These are phyloP conservation scores for Monosporozyma siamensis DNA, from an alignment of 805 yeast genomes.

Conservation along the genomic window DNA sequence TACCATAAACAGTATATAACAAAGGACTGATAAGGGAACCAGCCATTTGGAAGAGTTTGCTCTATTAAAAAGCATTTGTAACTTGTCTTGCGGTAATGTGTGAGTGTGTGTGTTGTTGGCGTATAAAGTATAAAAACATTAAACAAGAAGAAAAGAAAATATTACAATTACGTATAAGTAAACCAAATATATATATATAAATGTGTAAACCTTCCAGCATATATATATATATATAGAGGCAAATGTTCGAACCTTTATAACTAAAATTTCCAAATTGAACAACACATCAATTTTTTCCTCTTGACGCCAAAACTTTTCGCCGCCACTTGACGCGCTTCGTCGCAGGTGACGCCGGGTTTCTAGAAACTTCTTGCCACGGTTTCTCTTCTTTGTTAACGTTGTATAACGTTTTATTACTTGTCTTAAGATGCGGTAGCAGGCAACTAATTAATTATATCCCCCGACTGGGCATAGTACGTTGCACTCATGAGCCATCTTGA, in stretches of 20 bases:
- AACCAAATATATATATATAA: no score
- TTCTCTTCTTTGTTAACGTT: no score
- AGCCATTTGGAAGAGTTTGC: constrained; percentile 31
- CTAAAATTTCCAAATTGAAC: not conserved
- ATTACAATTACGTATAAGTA: constrained; percentile 2
- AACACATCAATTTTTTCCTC: not conserved
- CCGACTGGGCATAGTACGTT: no score
- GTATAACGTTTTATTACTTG: no score
- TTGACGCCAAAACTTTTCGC: no score
- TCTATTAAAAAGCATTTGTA: constrained; percentile 4
- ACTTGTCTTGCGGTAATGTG: not conserved
- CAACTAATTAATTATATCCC: no score
- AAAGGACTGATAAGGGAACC: constrained; percentile 36
- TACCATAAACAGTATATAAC: constrained; percentile 26
- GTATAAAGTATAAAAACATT: not conserved
- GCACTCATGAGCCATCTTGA: no score
- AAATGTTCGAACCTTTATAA: not conserved
- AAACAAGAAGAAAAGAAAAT: not conserved
- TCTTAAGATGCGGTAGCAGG: no score
- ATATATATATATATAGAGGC: not conserved
- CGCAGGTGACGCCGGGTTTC: no score
- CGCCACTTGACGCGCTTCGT: no score
- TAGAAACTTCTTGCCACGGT: not conserved
- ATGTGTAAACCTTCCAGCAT: no score
- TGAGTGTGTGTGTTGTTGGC: not conserved